phyloP scores from a whole-genome alignment of 805 yeast species.

The Saccharomycopsis amapae region DNA sequence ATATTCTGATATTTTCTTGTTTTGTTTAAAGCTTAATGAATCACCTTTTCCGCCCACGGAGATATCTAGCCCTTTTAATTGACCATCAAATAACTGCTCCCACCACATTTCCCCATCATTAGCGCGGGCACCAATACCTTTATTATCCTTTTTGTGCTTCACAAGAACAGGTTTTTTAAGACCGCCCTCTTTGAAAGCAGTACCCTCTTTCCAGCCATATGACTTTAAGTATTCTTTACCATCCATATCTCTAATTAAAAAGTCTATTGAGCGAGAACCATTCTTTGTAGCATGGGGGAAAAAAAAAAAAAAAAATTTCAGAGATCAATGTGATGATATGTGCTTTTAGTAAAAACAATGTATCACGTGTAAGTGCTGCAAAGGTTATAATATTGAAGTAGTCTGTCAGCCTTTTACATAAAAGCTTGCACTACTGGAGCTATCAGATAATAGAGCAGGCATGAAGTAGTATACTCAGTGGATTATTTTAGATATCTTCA shows the following conservation, averaged over 20 bases:
- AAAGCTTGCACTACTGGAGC: too few species aligned
- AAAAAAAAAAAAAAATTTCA: too few species aligned
- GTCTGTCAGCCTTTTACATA: too few species aligned
- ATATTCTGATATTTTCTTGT: slow-evolving; percentile 40
- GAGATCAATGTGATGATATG: too few species aligned
- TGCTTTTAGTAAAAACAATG: too few species aligned
- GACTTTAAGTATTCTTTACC: slow-evolving; percentile 63
- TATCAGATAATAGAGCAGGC: too few species aligned
- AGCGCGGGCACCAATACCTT: slow-evolving; percentile 68
- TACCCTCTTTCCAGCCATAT: slow-evolving; percentile 91
- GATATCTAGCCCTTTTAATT: slow-evolving; percentile 70
- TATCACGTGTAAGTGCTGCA: too few species aligned
- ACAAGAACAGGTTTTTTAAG: slow-evolving; percentile 80
- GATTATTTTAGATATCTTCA: too few species aligned
- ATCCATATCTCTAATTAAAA: slow-evolving; percentile 70
- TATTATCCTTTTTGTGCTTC: slow-evolving; percentile 81
- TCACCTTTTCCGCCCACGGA: slow-evolving; percentile 23
- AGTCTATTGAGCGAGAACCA: too few species aligned
- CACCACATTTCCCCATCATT: slow-evolving; percentile 91
- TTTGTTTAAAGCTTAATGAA: slow-evolving; percentile 48
- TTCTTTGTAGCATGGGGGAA: too few species aligned
- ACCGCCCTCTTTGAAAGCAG: slow-evolving; percentile 75
- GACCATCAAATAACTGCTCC: slow-evolving; percentile 94
- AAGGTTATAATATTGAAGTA: too few species aligned
- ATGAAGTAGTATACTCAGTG: too few species aligned